phyloP scores from a whole-genome alignment of 345 rosid genomes.

The Corymbia maculata region DNA sequence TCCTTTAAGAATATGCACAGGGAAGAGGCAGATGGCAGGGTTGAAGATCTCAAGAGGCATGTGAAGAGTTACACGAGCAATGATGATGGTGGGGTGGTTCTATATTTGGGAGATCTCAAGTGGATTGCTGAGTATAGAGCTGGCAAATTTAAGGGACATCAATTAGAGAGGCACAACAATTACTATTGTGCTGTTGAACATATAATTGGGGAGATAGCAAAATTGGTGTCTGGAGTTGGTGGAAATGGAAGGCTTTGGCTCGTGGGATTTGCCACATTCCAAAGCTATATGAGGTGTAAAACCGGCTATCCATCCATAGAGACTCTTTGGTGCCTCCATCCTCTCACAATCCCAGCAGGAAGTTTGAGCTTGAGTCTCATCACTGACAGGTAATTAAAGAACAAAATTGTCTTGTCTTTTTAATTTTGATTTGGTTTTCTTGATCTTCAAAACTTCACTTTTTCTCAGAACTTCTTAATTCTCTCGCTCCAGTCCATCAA shows the following conservation, averaged over 20 bases:
- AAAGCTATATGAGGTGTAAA: conserved; percentile 71
- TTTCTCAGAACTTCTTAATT: background rate
- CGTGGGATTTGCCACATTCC: conserved; percentile 80
- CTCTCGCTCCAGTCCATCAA: background rate
- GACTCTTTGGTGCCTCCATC: conserved; percentile 55
- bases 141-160: conserved; percentile 16
- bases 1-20: conserved; percentile 42
- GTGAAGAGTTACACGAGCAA: conserved; percentile 18
- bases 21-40: conserved; percentile 44
- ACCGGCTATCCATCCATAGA: conserved; percentile 59
- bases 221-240: conserved; percentile 38
- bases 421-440: background rate
- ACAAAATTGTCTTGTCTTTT: background rate
- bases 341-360: conserved; percentile 72
- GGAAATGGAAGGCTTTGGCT: conserved; percentile 59
- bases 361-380: conserved; percentile 64
- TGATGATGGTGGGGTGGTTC: conserved; percentile 27
- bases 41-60: conserved; percentile 40
- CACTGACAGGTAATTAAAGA: conserved; percentile 50
- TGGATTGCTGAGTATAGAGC: conserved; percentile 51
- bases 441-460: background rate
- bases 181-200: conserved; percentile 47
- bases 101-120: conserved; percentile 73
- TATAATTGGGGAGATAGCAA: conserved; percentile 66
- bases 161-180: background rate